phyloP scores from a whole-genome alignment of 2,329 filamentous ascomycete species.

The Colletotrichum nymphaeae region DNA sequence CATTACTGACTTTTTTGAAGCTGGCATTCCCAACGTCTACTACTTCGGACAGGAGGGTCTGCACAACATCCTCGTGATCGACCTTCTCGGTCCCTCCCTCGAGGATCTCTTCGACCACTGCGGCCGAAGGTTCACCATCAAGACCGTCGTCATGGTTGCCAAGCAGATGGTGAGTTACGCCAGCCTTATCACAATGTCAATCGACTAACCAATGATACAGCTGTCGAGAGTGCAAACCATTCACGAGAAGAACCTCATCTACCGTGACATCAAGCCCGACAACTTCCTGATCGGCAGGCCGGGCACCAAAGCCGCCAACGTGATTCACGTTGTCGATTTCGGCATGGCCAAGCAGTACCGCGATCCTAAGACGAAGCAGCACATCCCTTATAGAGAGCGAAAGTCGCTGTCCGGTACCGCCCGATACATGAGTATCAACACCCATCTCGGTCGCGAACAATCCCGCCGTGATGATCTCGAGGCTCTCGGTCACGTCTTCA shows the following conservation, averaged over 20 bases:
- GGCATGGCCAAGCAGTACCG: slow-evolving; percentile 99
- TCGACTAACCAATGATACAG: slow-evolving; percentile 51
- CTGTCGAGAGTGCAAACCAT: slow-evolving; percentile 92
- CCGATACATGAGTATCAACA: slow-evolving; percentile 99
- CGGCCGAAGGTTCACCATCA: slow-evolving; percentile 92
- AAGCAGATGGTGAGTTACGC: slow-evolving; percentile 86
- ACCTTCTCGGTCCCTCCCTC: slow-evolving; percentile 92
- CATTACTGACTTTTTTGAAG: slow-evolving; percentile 58
- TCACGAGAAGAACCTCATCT: slow-evolving; percentile 99
- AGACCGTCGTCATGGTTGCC: slow-evolving; percentile 98
- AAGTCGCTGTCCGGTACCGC: slow-evolving; percentile 97
- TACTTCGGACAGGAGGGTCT: slow-evolving; percentile 99
- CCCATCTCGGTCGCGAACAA: slow-evolving; percentile 94
- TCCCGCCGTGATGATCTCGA: slow-evolving; percentile 96
- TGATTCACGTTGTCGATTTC: slow-evolving; percentile 98
- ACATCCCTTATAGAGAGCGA: slow-evolving; percentile 96
- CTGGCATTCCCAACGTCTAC: slow-evolving; percentile 98
- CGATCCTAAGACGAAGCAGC: slow-evolving; percentile 98
- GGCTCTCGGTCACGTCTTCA: slow-evolving; percentile 81
- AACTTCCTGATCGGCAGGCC: slow-evolving; percentile 98
- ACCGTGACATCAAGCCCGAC: slow-evolving; percentile 99
- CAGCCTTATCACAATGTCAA: background rate
- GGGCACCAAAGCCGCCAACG: slow-evolving; percentile 92
- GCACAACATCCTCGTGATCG: slow-evolving; percentile 98
- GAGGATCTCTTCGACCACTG: slow-evolving; percentile 99